phyloP scores from a whole-genome alignment of 2,329 filamentous ascomycete species.

The Phaeoacremonium minimum region DNA sequence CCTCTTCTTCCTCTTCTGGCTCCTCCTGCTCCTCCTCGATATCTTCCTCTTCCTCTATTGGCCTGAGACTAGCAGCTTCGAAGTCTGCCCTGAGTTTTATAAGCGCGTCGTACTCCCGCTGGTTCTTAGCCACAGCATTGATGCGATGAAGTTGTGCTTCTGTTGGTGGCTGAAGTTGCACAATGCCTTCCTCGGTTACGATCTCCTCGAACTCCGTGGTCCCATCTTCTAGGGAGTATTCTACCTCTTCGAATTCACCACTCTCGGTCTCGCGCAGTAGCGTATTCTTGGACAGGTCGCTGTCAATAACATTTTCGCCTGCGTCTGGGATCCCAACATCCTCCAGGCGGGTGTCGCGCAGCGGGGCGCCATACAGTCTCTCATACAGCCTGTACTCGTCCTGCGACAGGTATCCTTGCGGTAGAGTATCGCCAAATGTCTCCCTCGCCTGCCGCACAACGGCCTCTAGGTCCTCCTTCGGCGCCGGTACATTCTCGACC shows the following conservation, averaged over 20 bases:
- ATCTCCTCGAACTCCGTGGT: constrained; percentile 41
- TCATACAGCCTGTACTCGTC: constrained; percentile 75
- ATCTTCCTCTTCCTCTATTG: constrained; percentile 21
- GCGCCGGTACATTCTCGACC: constrained; percentile 9
- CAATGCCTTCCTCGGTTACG: constrained; percentile 9
- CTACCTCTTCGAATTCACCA: constrained; percentile 59
- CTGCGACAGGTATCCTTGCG: constrained; percentile 62
- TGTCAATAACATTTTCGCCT: constrained; percentile 10
- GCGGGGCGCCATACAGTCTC: constrained; percentile 73
- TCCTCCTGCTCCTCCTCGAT: constrained; percentile 29
- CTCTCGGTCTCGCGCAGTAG: constrained; percentile 51
- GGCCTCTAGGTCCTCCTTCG: constrained; percentile 45
- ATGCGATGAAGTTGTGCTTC: constrained; percentile 36
- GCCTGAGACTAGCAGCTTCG: constrained; percentile 32
- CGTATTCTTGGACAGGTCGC: constrained; percentile 30
- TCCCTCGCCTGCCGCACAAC: constrained; percentile 69
- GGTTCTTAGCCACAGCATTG: constrained; percentile 45
- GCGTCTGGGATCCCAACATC: constrained; percentile 47
- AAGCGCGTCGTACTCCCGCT: constrained; percentile 51
- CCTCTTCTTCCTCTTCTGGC: constrained; percentile 21
- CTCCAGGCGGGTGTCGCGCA: constrained; percentile 56
- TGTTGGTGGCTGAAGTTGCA: constrained; percentile 16
- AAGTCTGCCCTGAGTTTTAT: constrained; percentile 55
- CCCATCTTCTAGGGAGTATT: constrained; percentile 33
- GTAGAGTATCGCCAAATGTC: constrained; percentile 72